Evolutionary conservation across 208 protist species (phyloP), one percentile per base, ranked within the genome.

Genomic region (Wallacemonas sp.): DNA sequence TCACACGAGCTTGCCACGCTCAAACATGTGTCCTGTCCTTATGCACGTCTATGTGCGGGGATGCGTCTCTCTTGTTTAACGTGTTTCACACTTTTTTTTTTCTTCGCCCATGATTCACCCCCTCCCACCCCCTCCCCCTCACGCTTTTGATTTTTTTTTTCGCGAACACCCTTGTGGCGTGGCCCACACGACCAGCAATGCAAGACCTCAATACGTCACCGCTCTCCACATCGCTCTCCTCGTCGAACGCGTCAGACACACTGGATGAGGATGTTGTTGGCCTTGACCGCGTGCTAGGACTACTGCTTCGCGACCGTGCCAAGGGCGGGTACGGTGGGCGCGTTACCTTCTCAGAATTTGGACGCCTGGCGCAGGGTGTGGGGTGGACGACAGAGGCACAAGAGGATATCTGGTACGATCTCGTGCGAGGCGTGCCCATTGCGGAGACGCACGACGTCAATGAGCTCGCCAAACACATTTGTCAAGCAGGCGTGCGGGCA

Each of bases 361-460:
- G 39, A 19, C 52, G 43, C 1, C 67, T 94, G 1, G 54, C 80
- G 24, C 34, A 43, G 8, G 70, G 70, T 1, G 57, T 91, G 5
- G 76, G 77, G 23, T 90, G 84, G 84, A 68, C 63, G 16, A 61
- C 34, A 23, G 88, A 94, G n/a, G 73, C 77, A 8, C 67, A 86
- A 55, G 88, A 94, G 48, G 88, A 94, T 69, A 87, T 80, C 62
- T 94, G 88, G 88, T 94, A 89, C 61, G 84, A 90, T 54, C 83
- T 90, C 43, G 69, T 91, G 56, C 64, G 66, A 33, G 88, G 88
- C 1, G 69, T 73, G 21, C 75, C 81, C 11, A 39, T 54, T 16
- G 60, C 72, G 9, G 72, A 83, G 48, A 71, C 76, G 2, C 47
- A 47, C 12, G 76, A 85, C 36, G 77, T 90, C 70, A 16, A 48